Percentiles rank a stretch among this genome's conserved stretches.
These are phyloP conservation scores for Trichophyton verrucosum DNA, from an alignment of 2,329 filamentous ascomycete genomes.

Conservation along the genomic window DNA sequence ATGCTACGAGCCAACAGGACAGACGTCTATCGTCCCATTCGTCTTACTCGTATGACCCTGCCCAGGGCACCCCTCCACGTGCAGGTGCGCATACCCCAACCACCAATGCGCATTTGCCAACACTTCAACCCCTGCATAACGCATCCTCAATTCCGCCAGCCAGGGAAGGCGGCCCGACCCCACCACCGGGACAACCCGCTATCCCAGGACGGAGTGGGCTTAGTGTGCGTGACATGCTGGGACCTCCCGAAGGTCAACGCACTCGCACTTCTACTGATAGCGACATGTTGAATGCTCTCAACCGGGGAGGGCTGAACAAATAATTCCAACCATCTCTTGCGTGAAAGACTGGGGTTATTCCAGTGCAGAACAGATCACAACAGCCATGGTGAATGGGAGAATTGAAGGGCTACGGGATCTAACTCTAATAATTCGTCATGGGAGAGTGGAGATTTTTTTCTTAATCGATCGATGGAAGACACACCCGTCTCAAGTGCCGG, in stretches of 20 bases:
- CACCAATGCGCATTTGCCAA: constrained; percentile 22
- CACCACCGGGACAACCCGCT: constrained; percentile 29
- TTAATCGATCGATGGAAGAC: background rate
- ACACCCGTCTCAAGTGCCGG: background rate
- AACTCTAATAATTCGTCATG: background rate
- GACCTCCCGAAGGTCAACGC: constrained; percentile 27
- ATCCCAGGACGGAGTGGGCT: constrained; percentile 29
- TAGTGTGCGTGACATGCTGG: constrained; percentile 39
- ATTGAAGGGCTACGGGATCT: background rate
- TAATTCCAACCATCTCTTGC: constrained; percentile 10
- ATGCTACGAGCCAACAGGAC: constrained; percentile 26
- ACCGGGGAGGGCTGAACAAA: constrained; percentile 29
- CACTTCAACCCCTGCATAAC: constrained; percentile 23
- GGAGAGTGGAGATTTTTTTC: background rate
- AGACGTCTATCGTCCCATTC: constrained; percentile 36
- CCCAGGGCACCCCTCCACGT: constrained; percentile 28
- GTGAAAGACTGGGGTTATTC: background rate
- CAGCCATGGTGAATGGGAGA: background rate
- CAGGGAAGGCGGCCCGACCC: constrained; percentile 25
- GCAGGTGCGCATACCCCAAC: constrained; percentile 22
- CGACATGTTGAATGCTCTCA: constrained; percentile 39
- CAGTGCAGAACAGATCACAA: background rate
- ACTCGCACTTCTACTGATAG: constrained; percentile 37
- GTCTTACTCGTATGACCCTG: constrained; percentile 31
- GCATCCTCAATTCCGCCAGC: constrained; percentile 18